These are phyloP conservation scores for Penicillium paradoxum DNA, from an alignment of 495 filamentous ascomycete species.

Conservation along the genomic window DNA sequence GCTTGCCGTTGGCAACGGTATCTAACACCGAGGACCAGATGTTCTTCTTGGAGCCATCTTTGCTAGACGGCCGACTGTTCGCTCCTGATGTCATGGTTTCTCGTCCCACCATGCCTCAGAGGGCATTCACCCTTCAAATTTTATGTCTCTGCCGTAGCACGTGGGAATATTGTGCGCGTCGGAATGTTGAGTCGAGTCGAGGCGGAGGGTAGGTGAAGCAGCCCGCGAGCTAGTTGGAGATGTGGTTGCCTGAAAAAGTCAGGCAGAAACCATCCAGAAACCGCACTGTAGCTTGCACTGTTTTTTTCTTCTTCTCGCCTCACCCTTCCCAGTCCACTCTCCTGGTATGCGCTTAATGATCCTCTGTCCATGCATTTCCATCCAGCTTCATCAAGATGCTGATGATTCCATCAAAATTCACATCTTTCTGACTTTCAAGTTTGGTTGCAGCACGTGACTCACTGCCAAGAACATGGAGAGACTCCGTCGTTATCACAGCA, in stretches of 20 bases:
- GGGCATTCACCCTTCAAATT: constrained; percentile 34
- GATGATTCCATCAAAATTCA: no score
- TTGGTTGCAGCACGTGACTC: no score
- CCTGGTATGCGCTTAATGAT: no score
- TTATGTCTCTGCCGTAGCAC: constrained; percentile 2
- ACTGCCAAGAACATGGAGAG: background rate
- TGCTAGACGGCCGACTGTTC: constrained; percentile 52
- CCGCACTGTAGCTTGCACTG: no score
- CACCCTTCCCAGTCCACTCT: no score
- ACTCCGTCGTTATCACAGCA: background rate
- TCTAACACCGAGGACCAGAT: constrained; percentile 96
- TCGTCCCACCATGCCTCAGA: constrained; percentile 35
- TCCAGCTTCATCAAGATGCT: no score
- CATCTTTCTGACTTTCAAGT: no score
- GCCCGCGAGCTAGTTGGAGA: constrained; percentile 19
- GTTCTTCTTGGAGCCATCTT: constrained; percentile 77
- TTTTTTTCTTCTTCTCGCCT: no score
- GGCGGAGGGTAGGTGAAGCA: constrained; percentile 6
- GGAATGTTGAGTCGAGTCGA: constrained; percentile 2
- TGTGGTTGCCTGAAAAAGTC: no score
- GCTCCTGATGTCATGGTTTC: constrained; percentile 40
- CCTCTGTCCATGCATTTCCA: no score
- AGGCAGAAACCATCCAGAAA: no score
- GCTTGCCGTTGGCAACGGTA: constrained; percentile 82
- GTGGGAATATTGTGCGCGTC: constrained; percentile 3